phyloP scores from a whole-genome alignment of 345 rosid genomes.

The Boechera stricta region DNA sequence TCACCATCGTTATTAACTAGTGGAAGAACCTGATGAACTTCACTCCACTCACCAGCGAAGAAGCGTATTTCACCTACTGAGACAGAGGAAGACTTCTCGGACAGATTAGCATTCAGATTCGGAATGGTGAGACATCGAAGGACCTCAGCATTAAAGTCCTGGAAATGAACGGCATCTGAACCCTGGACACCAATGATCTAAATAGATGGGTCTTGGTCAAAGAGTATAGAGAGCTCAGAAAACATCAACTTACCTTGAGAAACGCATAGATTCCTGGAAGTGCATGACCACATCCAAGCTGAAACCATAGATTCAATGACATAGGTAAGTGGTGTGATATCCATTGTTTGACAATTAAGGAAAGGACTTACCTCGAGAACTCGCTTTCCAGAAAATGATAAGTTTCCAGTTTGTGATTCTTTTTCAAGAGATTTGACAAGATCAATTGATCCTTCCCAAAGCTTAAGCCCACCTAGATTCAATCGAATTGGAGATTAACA shows the following conservation, averaged over 20 bases:
- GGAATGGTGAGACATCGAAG: constrained; percentile 82
- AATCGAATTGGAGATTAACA: not conserved
- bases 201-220: constrained; percentile 2
- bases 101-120: constrained; percentile 63
- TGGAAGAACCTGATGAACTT: constrained; percentile 71
- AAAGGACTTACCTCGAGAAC: constrained; percentile 79
- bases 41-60: constrained; percentile 93
- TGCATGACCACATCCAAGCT: constrained; percentile 98
- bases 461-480: constrained; percentile 82
- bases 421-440: constrained; percentile 76
- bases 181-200: constrained; percentile 53
- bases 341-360: not conserved
- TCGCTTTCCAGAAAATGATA: constrained; percentile 64
- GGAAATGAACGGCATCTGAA: constrained; percentile 73
- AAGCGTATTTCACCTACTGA: constrained; percentile 49
- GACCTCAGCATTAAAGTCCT: constrained; percentile 95
- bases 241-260: constrained; percentile 63
- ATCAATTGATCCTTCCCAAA: constrained; percentile 98
- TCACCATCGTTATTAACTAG: constrained; percentile 43
- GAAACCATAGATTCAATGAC: constrained; percentile 40
- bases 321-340: not conserved
- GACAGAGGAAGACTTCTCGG: constrained; percentile 36
- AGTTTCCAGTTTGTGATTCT: constrained; percentile 55
- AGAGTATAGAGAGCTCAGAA: constrained; percentile 19
- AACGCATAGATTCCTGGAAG: constrained; percentile 86